Percentiles rank a stretch among this genome's conserved stretches.
These are phyloP conservation scores for Leishmania lainsoni DNA, from an alignment of 208 protist genomes.

Conservation along the genomic window DNA sequence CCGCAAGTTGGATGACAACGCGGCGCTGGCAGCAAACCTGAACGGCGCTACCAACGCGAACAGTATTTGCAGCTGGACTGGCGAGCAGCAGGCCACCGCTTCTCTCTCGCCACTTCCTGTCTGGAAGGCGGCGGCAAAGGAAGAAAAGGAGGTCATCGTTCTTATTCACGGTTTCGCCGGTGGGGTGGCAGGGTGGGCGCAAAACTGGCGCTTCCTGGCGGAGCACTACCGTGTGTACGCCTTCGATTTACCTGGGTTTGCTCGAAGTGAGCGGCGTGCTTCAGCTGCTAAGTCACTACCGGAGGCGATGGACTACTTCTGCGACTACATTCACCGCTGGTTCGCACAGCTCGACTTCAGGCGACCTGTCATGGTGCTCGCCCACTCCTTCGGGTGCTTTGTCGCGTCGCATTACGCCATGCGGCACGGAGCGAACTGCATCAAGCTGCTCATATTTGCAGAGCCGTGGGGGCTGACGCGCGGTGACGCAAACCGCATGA, in stretches of 20 bases:
- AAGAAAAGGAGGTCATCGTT: constrained; percentile 37
- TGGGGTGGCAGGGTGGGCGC: constrained; percentile 62
- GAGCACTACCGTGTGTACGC: constrained; percentile 51
- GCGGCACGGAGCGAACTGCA: constrained; percentile 15
- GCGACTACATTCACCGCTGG: constrained; percentile 47
- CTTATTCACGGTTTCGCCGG: constrained; percentile 76
- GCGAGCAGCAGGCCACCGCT: neutral
- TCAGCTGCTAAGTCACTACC: constrained; percentile 25
- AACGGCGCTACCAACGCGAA: neutral
- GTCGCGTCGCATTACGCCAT: constrained; percentile 54
- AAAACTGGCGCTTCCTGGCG: constrained; percentile 62
- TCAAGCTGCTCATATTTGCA: constrained; percentile 43
- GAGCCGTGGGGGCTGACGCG: constrained; percentile 71
- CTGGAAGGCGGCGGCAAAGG: neutral
- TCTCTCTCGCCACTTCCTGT: neutral
- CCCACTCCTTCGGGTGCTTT: constrained; percentile 69
- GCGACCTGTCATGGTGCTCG: constrained; percentile 45
- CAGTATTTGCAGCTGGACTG: neutral
- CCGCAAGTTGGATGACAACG: constrained; percentile 16
- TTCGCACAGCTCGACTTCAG: constrained; percentile 36
- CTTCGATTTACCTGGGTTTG: constrained; percentile 67
- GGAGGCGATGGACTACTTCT: constrained; percentile 46
- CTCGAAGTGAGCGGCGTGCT: constrained; percentile 42
- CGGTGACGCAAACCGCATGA: constrained; percentile 22
- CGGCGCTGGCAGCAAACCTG: neutral